These are phyloP conservation scores for Diplodia seriata DNA, from an alignment of 2,329 filamentous ascomycete genomes.

Conservation along the genomic window DNA sequence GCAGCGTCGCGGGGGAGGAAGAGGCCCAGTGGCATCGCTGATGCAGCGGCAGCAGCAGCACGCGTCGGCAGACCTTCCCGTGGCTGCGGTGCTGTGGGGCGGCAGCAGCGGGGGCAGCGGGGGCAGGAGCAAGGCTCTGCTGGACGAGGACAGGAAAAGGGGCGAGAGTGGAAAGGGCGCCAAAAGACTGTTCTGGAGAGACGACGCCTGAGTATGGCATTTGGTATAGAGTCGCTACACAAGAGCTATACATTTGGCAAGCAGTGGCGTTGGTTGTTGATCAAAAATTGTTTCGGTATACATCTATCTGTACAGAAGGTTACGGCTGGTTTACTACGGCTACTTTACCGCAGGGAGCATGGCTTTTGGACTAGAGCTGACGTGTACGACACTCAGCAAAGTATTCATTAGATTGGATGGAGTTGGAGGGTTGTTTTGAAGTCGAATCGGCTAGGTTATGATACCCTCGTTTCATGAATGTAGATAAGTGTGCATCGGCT, in stretches of 20 bases:
- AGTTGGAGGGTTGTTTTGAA: no score
- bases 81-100: neutral
- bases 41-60: neutral
- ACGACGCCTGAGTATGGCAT: neutral
- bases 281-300: neutral
- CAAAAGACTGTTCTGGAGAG: neutral
- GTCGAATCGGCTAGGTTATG: no score
- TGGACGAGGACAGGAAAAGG: no score
- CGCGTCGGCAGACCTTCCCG: neutral
- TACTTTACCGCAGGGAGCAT: no score
- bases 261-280: neutral
- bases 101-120: neutral
- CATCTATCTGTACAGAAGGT: neutral
- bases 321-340: neutral
- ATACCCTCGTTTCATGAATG: no score
- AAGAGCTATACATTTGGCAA: neutral
- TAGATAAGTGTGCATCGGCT: no score
- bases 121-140: neutral
- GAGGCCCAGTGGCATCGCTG: neutral
- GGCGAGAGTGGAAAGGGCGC: no score
- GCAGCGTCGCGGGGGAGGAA: neutral
- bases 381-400: no score
- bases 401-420: no score
- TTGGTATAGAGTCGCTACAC: no score
- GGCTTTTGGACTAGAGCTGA: no score